phyloP scores from a whole-genome alignment of 768 basidiomycete genomes.

The Mrakia gelida region DNA sequence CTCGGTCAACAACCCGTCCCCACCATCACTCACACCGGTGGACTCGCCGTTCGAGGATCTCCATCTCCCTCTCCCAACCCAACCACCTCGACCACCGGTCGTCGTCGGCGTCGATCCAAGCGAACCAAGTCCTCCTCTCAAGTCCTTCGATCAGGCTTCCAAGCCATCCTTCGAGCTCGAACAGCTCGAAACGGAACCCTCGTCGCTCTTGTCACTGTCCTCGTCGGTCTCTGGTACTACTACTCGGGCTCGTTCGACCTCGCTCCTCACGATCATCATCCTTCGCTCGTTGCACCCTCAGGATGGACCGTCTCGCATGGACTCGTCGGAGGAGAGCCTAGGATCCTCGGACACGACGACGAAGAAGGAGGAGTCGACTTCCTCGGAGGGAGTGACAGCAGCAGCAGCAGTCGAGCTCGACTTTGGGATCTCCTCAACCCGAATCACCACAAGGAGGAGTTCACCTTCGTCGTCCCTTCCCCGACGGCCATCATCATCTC shows the following conservation, averaged over 20 bases:
- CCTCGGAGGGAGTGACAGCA: conserved; percentile 8
- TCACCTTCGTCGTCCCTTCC: conserved; percentile 35
- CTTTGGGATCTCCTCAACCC: conserved; percentile 43
- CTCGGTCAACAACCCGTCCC: conserved; percentile 70
- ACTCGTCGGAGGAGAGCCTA: background rate
- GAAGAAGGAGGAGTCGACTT: background rate
- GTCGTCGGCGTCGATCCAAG: background rate
- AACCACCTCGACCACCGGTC: background rate
- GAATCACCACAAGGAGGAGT: conserved; percentile 23
- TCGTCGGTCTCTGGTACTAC: conserved; percentile 27
- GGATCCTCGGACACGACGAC: background rate
- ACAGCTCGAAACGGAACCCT: conserved; percentile 41
- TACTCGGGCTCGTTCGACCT: conserved; percentile 17
- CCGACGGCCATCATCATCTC: conserved; percentile 70
- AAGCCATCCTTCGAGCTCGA: conserved; percentile 33
- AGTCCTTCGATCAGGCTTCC: conserved; percentile 33
- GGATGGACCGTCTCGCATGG: background rate
- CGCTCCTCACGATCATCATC: conserved; percentile 5
- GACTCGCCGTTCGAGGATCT: background rate
- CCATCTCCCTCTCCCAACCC: background rate
- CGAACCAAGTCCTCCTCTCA: conserved; percentile 26
- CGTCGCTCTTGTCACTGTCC: conserved; percentile 28
- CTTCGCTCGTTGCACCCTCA: background rate
- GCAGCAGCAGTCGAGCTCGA: conserved; percentile 31
- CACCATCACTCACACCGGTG: conserved; percentile 61